These are phyloP conservation scores for Crepidotus sp. DNA, from an alignment of 1,284 basidiomycete species.

Conservation along the genomic window DNA sequence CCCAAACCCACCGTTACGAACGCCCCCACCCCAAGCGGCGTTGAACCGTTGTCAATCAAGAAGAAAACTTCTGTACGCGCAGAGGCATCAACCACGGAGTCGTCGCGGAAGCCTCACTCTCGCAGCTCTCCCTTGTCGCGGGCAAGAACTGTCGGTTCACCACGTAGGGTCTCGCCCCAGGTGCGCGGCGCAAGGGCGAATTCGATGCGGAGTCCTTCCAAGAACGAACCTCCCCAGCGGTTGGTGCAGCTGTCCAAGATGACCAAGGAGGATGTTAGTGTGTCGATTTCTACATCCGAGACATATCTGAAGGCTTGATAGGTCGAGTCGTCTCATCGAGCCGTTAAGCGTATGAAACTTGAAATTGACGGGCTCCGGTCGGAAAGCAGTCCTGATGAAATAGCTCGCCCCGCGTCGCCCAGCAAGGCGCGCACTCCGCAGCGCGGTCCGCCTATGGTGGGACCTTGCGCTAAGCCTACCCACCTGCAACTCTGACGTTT, in stretches of 20 bases:
- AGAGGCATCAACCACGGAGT: constrained; percentile 28
- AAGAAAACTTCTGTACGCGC: constrained; percentile 58
- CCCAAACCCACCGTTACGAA: constrained; percentile 32
- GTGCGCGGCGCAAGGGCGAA: constrained; percentile 24
- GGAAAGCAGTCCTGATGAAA: constrained; percentile 27
- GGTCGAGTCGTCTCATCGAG: constrained; percentile 58
- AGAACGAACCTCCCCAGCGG: constrained; percentile 32
- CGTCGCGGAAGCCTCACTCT: constrained; percentile 13
- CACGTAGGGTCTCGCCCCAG: constrained; percentile 48
- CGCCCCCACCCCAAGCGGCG: constrained; percentile 25
- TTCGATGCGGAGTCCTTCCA: constrained; percentile 17
- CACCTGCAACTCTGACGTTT: constrained; percentile 3
- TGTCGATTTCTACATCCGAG: constrained; percentile 20
- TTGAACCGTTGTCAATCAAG: constrained; percentile 73
- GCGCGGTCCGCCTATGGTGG: constrained; percentile 34
- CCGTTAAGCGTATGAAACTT: constrained; percentile 61
- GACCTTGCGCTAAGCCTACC: constrained; percentile 13
- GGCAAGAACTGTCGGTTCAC: constrained; percentile 37
- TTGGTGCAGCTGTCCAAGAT: constrained; percentile 41
- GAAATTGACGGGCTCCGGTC: constrained; percentile 39
- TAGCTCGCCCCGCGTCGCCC: constrained; percentile 40
- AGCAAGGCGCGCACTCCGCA: constrained; percentile 44
- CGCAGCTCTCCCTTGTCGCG: constrained; percentile 43
- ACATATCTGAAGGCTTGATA: constrained; percentile 24
- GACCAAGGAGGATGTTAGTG: constrained; percentile 58